Evolutionary conservation across 2,329 filamentous ascomycete species (phyloP), one percentile per base, ranked within the genome.

Genomic region (Cladosporium velox): DNA sequence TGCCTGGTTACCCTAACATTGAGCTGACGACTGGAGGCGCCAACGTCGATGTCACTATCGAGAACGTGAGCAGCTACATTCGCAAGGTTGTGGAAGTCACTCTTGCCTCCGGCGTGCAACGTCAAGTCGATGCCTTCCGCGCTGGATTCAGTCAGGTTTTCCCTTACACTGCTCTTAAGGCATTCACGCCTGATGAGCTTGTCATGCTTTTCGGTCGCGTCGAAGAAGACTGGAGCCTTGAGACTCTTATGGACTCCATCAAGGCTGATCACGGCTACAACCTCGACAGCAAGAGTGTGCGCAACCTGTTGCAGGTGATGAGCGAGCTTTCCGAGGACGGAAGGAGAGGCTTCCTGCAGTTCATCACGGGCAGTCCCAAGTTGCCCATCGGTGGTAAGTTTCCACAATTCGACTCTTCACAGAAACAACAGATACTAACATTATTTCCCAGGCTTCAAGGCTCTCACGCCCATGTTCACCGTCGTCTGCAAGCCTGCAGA

Each of bases 401-500:
- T 15, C 38, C 4, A 55, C 52, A 12, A 1, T 21, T n/a, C 1
- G 7, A 2, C 34, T n/a, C 11, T 1, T 26, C 5, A 15, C 21
- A 54, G 55, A n/a, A 41, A 49, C 30, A 7, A 52, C 26, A 28
- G 14, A 41, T 52, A 54, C 71, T 75, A 65, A 73, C 66, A 24
- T 24, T 64, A 55, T 28, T 24, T 54, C 63, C 64, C 65, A 97
- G 93, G 95, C 67, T 99, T 99, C 86, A 97, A 96, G 82, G 91
- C 90, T 78, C 87, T 99, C 68, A 98, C 93, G 2, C 95, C 95
- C 24, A 97, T 98, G 90, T 98, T 99, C 77, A 99, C 95, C 3
- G 95, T 99, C 69, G 95, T 99, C 52, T 98, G 95, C 85, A 97
- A 97, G 79, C 94, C 94, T n/a, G 96, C 92, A 78, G 95, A 99